Evolutionary conservation across 75 land plant species (phyloP), one percentile per base, ranked within the genome.

Genomic region (Selaginella moellendorffii): DNA sequence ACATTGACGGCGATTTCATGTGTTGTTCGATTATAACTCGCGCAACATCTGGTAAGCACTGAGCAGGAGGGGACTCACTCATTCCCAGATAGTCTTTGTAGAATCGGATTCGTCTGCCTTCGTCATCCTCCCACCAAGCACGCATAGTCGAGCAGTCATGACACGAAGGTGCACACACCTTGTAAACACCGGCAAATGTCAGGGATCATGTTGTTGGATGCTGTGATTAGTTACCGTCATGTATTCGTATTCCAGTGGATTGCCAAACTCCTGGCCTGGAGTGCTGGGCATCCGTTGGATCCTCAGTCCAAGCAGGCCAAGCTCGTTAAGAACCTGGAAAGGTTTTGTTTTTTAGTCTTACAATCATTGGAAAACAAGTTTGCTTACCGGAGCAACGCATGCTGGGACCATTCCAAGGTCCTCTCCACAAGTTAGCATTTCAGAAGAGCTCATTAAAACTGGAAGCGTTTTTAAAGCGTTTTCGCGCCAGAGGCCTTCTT

Each of bases 101-200:
- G 54, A 71, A 93, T 9, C 87, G 72, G 14, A 26, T 29, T 58
- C 90, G 69, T 68, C 90, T 79, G 60, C 72, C 87, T 29, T 84
- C 90, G 64, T 89, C 90, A 72, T 88, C 96, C 65, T 93, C 99
- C 99, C 99, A 93, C 99, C 99, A 93, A 36, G 99, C 99, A 60
- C 99, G 90, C 73, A 93, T 26, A 18, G 99, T 83, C 23, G 91
- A 86, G 54, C 85, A 85, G 61, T 93, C 99, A 72, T 93, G 99
- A 65, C 99, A 93, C 51, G 99, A 93, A 60, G 98, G 98, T 27
- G 98, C 98, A 74, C 98, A 93, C 24, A 93, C 96, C 96, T 90
- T 56, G 27, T 59, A 18, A 12, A 46, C 14, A 46, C 14, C 10
- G 10, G 52, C 18, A 46, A 10, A 10, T 46, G 52, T 10, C 52